Conservation (phyloP, 495 filamentous ascomycete genomes). For the Trypethelium eluteriae region DNA sequence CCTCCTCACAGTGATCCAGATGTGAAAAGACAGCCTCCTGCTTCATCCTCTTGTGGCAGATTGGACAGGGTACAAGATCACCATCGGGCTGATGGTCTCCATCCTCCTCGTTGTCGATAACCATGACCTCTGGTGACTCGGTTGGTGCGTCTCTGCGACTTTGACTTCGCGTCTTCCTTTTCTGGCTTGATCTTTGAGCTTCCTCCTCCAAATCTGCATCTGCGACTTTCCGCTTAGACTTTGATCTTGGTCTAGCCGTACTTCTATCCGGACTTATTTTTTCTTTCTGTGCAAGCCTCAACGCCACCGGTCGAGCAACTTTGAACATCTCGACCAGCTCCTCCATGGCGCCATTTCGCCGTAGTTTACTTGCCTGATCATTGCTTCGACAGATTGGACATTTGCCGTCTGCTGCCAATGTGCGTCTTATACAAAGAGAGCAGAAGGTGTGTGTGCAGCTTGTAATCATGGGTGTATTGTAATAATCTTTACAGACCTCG, state of each 20-base stretch:
- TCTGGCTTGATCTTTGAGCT: slow-evolving; percentile 30
- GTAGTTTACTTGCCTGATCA: slow-evolving; percentile 75
- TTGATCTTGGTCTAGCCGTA: slow-evolving; percentile 2
- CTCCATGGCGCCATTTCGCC: slow-evolving; percentile 73
- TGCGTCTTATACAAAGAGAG: slow-evolving; percentile 84
- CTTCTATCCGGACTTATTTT: slow-evolving; percentile 29
- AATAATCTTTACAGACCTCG: slow-evolving; percentile 97
- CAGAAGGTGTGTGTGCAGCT: slow-evolving; percentile 95
- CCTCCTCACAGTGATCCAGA: slow-evolving; percentile 55
- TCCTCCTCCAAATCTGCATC: slow-evolving; percentile 44
- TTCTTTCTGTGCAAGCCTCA: slow-evolving; percentile 51
- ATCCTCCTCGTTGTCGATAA: slow-evolving; percentile 21
- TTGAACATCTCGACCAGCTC: slow-evolving; percentile 78
- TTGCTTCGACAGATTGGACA: slow-evolving; percentile 73
- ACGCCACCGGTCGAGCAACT: slow-evolving; percentile 50
- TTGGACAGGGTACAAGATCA: slow-evolving; percentile 73
- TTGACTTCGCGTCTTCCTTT: slow-evolving; percentile 32
- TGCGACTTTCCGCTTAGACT: slow-evolving; percentile 35
- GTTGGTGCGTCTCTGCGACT: slow-evolving; percentile 18
- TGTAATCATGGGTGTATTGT: slow-evolving; percentile 84
- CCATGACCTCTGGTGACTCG: neutral
- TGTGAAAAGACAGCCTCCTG: slow-evolving; percentile 63
- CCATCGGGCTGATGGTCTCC: slow-evolving; percentile 46
- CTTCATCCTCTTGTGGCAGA: slow-evolving; percentile 73
- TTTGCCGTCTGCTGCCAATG: slow-evolving; percentile 68